Conservation (phyloP, 345 rosid species). For the Tarenaya hassleriana region DNA sequence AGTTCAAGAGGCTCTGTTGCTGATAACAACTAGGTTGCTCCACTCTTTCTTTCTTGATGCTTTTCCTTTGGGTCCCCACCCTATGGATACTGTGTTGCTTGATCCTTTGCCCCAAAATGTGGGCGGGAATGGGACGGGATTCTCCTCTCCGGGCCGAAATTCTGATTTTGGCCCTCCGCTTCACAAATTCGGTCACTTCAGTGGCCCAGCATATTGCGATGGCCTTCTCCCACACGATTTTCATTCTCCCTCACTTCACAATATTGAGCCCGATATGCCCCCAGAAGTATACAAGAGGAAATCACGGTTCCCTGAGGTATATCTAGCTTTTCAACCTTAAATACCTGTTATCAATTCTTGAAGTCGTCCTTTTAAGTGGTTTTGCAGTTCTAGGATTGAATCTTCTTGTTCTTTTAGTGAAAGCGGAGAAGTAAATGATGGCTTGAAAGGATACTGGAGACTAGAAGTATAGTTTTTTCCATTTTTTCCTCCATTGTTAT, state of each 20-base stretch:
- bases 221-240: conserved; percentile 49
- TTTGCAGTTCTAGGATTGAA: too few relatives aligned
- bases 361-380: too few relatives aligned
- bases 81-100: conserved; percentile 41
- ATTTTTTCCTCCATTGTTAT: too few relatives aligned
- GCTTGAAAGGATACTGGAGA: background rate
- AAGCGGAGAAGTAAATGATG: background rate
- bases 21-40: conserved; percentile 58
- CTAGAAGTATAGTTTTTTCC: too few relatives aligned
- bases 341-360: too few relatives aligned
- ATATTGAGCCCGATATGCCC: conserved; percentile 41
- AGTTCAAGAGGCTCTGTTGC: conserved; percentile 66
- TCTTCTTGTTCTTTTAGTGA: too few relatives aligned
- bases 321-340: too few relatives aligned
- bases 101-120: conserved; percentile 49
- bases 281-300: conserved; percentile 49
- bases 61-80: conserved; percentile 44
- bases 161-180: conserved; percentile 41
- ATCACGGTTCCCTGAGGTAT: conserved; percentile 76
- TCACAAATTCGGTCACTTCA: conserved; percentile 46
- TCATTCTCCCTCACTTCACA: conserved; percentile 41
- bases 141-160: conserved; percentile 49
- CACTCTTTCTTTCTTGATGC: conserved; percentile 55
- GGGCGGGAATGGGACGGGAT: conserved; percentile 65
- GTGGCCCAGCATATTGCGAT: conserved; percentile 48